These are phyloP conservation scores for Massariosphaeria phaeospora DNA, from an alignment of 495 filamentous ascomycete genomes.

Conservation along the genomic window DNA sequence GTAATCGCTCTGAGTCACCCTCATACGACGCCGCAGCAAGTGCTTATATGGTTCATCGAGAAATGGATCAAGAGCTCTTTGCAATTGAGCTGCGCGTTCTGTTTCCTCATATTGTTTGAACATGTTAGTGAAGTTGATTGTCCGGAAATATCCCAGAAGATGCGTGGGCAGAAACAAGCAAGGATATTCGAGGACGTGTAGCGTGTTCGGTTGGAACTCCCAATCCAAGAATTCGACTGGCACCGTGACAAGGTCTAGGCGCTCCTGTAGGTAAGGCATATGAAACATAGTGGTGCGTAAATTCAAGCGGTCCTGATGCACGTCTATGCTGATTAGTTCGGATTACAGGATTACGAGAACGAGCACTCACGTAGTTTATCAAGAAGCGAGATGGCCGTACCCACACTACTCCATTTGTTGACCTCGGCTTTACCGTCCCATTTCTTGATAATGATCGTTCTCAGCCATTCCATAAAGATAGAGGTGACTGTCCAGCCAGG, in stretches of 20 bases:
- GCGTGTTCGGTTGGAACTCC: slow-evolving; percentile 52
- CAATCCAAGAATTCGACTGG: slow-evolving; percentile 68
- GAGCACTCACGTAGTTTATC: slow-evolving; percentile 55
- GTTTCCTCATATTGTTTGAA: slow-evolving; percentile 67
- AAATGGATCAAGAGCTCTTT: slow-evolving; percentile 42
- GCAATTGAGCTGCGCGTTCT: slow-evolving; percentile 55
- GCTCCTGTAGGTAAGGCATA: slow-evolving; percentile 68
- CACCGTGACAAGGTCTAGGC: slow-evolving; percentile 70
- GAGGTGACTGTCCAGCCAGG: slow-evolving; percentile 28
- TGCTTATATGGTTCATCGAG: slow-evolving; percentile 37
- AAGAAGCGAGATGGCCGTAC: slow-evolving; percentile 69
- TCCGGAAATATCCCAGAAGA: slow-evolving; percentile 77
- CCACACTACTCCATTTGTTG: slow-evolving; percentile 58
- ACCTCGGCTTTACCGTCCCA: slow-evolving; percentile 74
- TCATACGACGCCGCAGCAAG: slow-evolving; percentile 44
- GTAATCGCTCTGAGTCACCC: slow-evolving; percentile 61
- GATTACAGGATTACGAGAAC: slow-evolving; percentile 3
- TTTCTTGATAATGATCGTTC: slow-evolving; percentile 65
- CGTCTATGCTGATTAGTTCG: slow-evolving; percentile 42
- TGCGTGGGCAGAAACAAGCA: slow-evolving; percentile 72
- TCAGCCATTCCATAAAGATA: slow-evolving; percentile 68
- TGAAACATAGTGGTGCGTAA: slow-evolving; percentile 65
- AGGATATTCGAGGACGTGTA: slow-evolving; percentile 75
- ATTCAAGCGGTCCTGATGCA: slow-evolving; percentile 57
- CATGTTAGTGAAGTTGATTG: slow-evolving; percentile 84